These are phyloP conservation scores for Theileria orientalis DNA, from an alignment of 169 alveolate species.

Conservation along the genomic window DNA sequence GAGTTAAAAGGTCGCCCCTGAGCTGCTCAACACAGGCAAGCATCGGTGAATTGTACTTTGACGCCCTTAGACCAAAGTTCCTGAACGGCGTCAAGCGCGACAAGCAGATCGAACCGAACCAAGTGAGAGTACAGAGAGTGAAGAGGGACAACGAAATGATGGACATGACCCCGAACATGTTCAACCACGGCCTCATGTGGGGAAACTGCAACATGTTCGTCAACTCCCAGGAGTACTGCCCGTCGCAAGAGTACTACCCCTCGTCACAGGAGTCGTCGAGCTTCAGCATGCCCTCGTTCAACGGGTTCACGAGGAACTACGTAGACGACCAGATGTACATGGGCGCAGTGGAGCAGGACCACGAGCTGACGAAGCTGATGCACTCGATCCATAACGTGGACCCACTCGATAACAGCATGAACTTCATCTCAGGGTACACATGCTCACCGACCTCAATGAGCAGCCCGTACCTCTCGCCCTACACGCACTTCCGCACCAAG, in stretches of 20 bases:
- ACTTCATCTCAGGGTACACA: constrained; percentile 3
- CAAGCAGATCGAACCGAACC: background rate
- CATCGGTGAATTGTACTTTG: constrained; percentile 38
- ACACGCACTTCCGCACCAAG: constrained; percentile 36
- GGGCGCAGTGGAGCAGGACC: constrained; percentile 18
- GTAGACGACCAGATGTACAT: constrained; percentile 2
- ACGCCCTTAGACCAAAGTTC: constrained; percentile 29
- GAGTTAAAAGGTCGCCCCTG: constrained; percentile 26
- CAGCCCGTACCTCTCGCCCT: constrained; percentile 67
- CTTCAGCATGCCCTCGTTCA: constrained; percentile 30
- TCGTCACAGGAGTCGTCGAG: constrained; percentile 25
- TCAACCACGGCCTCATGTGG: constrained; percentile 18
- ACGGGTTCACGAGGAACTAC: constrained; percentile 18
- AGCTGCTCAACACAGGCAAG: constrained; percentile 42
- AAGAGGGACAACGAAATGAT: background rate
- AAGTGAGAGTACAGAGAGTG: background rate
- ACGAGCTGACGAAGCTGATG: constrained; percentile 47
- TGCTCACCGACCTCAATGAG: constrained; percentile 41
- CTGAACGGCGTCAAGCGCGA: background rate
- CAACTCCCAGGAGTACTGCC: constrained; percentile 12
- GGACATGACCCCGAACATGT: constrained; percentile 10
- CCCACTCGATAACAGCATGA: background rate
- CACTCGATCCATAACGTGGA: constrained; percentile 53
- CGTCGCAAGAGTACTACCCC: constrained; percentile 13
- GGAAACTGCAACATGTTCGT: constrained; percentile 20